Evolutionary conservation across 164 flowering plant species (phyloP).

Genomic region (Berberis vulgaris): DNA sequence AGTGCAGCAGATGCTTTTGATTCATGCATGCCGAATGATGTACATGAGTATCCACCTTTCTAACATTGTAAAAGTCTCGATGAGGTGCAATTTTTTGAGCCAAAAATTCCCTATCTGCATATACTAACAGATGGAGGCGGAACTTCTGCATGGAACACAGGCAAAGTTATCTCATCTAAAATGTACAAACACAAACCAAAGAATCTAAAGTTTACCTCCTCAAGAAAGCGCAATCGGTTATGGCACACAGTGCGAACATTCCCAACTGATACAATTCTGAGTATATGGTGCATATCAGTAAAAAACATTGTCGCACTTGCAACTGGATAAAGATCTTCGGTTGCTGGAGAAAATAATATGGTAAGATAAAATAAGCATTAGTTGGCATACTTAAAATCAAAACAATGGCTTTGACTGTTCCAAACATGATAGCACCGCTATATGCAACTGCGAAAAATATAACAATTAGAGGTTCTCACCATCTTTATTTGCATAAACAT

Average conservation of each 20-base stretch:
- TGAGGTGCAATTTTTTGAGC: conserved; percentile 78
- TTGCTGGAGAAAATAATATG: conserved; percentile 22
- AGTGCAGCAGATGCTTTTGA: conserved; percentile 66
- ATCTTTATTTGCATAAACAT: conserved; percentile 49
- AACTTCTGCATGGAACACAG: not conserved
- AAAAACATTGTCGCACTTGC: conserved; percentile 61
- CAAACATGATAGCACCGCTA: not conserved
- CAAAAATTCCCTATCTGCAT: conserved; percentile 62
- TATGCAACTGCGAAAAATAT: not conserved
- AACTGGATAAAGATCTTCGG: conserved; percentile 57
- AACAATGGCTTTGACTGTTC: not conserved
- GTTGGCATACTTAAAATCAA: not conserved
- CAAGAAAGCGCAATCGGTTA: conserved; percentile 60
- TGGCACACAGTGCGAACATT: conserved; percentile 54
- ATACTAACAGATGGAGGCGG: conserved; percentile 48
- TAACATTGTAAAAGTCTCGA: conserved; percentile 69
- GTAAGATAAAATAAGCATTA: not conserved
- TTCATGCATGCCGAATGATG: conserved; percentile 91
- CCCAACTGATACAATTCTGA: conserved; percentile 45
- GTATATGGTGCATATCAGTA: conserved; percentile 70
- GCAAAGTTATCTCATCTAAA: not conserved
- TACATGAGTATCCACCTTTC: conserved; percentile 76
- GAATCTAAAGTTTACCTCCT: conserved; percentile 36
- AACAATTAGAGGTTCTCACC: conserved; percentile 24
- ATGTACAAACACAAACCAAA: not conserved